phyloP scores from a whole-genome alignment of 2,329 filamentous ascomycete genomes.

The Claviceps sp. region DNA sequence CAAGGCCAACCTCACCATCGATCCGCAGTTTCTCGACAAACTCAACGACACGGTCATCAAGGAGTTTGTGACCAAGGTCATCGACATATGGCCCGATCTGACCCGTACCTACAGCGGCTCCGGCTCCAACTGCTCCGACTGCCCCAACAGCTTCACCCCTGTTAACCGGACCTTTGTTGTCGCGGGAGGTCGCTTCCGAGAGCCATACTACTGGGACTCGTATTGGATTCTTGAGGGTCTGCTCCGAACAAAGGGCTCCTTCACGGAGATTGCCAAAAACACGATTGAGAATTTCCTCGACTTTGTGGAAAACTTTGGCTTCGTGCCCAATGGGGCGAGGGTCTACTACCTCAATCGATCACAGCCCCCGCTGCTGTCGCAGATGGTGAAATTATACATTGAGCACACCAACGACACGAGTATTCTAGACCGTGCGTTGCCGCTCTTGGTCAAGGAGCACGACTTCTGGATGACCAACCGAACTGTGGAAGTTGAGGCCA shows the following conservation, averaged over 20 bases:
- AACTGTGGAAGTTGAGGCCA: conserved; percentile 36
- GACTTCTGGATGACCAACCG: conserved; percentile 50
- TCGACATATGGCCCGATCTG: conserved; percentile 56
- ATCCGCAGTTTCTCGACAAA: conserved; percentile 43
- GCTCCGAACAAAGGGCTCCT: conserved; percentile 49
- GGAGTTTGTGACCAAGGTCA: conserved; percentile 50
- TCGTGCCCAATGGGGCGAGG: conserved; percentile 55
- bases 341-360: conserved; percentile 56
- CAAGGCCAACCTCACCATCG: conserved; percentile 34
- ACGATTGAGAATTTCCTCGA: conserved; percentile 60
- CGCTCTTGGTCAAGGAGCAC: conserved; percentile 49
- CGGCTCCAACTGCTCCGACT: conserved; percentile 40
- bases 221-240: conserved; percentile 57
- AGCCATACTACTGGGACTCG: conserved; percentile 60
- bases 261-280: conserved; percentile 49
- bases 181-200: conserved; percentile 56
- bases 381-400: conserved; percentile 53
- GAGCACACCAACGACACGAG: conserved; percentile 50
- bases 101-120: conserved; percentile 43
- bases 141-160: conserved; percentile 52
- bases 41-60: conserved; percentile 44
- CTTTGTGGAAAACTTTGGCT: conserved; percentile 49
- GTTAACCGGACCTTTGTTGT: conserved; percentile 57
- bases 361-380: conserved; percentile 50
- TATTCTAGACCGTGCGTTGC: conserved; percentile 46